These are phyloP conservation scores for Acanthamoeba triangularis DNA, from an alignment of 208 protist species.

Conservation along the genomic window DNA sequence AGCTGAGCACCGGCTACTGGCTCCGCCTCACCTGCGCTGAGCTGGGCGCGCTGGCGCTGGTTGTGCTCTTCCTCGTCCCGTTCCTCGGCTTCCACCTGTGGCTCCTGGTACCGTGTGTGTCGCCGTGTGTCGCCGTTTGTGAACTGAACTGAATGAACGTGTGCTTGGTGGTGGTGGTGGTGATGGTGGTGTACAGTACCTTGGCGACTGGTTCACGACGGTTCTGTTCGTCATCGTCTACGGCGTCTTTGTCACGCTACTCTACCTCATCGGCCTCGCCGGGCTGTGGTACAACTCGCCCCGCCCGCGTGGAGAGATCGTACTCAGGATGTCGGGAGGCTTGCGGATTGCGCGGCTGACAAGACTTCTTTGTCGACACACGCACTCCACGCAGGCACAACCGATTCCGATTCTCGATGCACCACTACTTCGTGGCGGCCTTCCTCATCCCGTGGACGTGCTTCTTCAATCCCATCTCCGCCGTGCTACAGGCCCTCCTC, in stretches of 20 bases:
- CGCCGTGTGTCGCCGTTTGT: neutral
- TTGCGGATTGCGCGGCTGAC: neutral
- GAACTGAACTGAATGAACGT: neutral
- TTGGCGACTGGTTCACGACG: conserved; percentile 52
- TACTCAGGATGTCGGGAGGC: no score
- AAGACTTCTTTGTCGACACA: neutral
- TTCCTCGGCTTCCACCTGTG: conserved; percentile 74
- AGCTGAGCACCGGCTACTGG: conserved; percentile 44
- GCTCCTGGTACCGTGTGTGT: conserved; percentile 41
- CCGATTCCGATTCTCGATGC: conserved; percentile 37
- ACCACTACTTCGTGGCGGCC: conserved; percentile 71
- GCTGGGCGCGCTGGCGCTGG: neutral
- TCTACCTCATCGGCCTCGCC: conserved; percentile 54
- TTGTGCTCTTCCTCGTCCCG: neutral
- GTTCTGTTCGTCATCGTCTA: conserved; percentile 22
- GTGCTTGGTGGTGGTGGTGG: neutral
- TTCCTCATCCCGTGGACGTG: conserved; percentile 60
- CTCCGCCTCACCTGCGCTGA: neutral
- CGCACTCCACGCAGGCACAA: neutral
- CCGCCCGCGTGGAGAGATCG: no score
- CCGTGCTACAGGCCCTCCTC: conserved; percentile 31
- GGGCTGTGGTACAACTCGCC: conserved; percentile 7
- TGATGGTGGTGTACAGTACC: neutral
- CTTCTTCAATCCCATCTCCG: conserved; percentile 77
- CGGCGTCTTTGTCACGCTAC: neutral